Base-by-base conservation (phyloP, 305 asterid genomes). In the Plantago coronopus region DNA sequence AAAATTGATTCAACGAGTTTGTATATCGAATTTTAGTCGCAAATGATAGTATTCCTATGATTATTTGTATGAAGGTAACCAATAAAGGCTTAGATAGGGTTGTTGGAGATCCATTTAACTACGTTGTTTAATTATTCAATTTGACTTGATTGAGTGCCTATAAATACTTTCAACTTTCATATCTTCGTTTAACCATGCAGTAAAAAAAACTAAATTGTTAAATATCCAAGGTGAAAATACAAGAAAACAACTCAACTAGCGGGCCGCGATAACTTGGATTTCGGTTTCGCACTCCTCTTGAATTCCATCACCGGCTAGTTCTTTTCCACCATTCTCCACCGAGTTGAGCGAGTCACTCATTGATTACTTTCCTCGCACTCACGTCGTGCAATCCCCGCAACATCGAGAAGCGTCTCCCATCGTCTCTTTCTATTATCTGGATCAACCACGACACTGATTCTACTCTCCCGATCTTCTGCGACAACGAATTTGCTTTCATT, bases 331-430 rank as follows among this genome's bases (percentile, higher is more conserved):
- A 18, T n/a, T 62, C 11, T 66, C 53, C n/a, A 29, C 75, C 68
- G 65, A 23, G 67, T 54, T 66, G 57, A 7, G 14, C 57, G 15
- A n/a, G 23, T 18, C 21, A 3, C 4, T 19, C 17, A 5, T 50
- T 50, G 37, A 21, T 17, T 0, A 27, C 16, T 22, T n/a, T 50
- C 6, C 27, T 68, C 68, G 50, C 68, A 67, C 50, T 74, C 79
- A 58, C 61, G 55, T 20, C 48, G 58, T 25, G 72, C 66, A 31
- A 18, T 58, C 19, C 64, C 71, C 3, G 76, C 76, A 6, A 67
- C 72, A 68, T 70, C 70, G 3, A 78, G 62, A 40, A 78, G 74
- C 53, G 72, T 63, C 5, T 46, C 38, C 83, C 78, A 78, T 5
- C 55, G 61, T 2, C 47, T 54, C 17, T 60, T 61, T 15, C 19